Percentiles rank a stretch among this genome's conserved stretches.
These are phyloP conservation scores for Chlorella variabilis DNA, from an alignment of 163 green algal genomes.

Conservation along the genomic window DNA sequence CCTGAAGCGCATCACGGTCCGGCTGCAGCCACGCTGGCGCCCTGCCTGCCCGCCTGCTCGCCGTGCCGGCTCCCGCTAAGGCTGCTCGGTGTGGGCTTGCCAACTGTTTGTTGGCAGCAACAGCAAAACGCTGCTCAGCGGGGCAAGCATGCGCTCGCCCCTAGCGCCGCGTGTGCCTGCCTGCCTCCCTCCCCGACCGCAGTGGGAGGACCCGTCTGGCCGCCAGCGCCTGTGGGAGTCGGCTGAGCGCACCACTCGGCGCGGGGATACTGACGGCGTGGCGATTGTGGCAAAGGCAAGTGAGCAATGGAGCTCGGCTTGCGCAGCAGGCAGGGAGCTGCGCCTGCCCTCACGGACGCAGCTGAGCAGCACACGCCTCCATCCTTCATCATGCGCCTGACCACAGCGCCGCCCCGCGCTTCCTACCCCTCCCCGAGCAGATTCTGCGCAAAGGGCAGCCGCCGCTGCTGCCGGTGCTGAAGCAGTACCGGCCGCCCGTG, in stretches of 20 bases:
- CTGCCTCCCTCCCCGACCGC: not conserved
- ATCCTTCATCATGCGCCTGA: too few species aligned
- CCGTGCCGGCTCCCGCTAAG: too few species aligned
- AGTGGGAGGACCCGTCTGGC: constrained; percentile 48
- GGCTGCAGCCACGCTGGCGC: not conserved
- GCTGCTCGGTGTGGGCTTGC: too few species aligned
- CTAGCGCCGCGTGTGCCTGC: too few species aligned
- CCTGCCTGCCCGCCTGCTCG: not conserved
- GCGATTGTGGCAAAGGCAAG: constrained; percentile 55
- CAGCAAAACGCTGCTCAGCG: not conserved
- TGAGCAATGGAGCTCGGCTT: too few species aligned
- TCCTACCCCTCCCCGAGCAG: too few species aligned
- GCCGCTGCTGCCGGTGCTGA: constrained; percentile 25
- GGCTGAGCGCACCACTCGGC: constrained; percentile 53
- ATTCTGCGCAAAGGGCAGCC: constrained; percentile 17
- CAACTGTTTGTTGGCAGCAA: too few species aligned
- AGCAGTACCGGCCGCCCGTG: constrained; percentile 41
- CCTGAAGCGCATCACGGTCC: constrained; percentile 45
- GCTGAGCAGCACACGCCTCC: too few species aligned
- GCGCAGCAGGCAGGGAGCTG: not conserved
- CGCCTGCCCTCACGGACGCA: too few species aligned
- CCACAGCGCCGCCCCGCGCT: too few species aligned
- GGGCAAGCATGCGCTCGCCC: not conserved
- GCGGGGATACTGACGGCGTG: constrained; percentile 49
- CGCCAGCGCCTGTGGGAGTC: constrained; percentile 58